These are phyloP conservation scores for Anisodus acutangulus DNA, from an alignment of 257 asterid species.

Conservation along the genomic window DNA sequence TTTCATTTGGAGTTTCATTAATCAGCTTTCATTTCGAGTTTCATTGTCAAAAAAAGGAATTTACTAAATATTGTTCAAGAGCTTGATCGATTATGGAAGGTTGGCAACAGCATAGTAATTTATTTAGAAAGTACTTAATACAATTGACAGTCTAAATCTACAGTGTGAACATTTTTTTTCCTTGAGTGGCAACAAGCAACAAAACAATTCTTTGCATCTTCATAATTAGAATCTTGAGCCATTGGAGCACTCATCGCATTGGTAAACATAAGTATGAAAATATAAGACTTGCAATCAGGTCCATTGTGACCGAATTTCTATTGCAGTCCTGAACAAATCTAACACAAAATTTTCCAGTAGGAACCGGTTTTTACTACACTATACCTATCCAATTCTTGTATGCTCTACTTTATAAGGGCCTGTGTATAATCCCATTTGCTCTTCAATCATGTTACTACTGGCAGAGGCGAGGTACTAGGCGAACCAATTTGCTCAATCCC, in stretches of 20 bases:
- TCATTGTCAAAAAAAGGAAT: neutral
- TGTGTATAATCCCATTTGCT: neutral
- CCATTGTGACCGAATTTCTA: neutral
- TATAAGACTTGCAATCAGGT: slow-evolving; percentile 20
- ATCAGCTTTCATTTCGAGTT: neutral
- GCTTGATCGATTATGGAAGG: no score
- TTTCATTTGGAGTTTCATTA: neutral
- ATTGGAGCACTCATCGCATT: neutral
- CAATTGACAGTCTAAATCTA: neutral
- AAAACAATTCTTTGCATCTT: neutral
- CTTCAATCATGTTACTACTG: neutral
- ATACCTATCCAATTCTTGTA: neutral
- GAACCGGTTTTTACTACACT: neutral
- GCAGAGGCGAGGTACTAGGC: neutral
- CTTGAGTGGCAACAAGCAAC: neutral
- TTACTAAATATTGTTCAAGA: no score
- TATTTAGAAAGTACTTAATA: neutral
- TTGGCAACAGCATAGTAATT: neutral
- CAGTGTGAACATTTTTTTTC: neutral
- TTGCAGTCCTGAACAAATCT: slow-evolving; percentile 26
- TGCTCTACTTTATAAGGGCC: neutral
- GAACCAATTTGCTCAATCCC: slow-evolving; percentile 39
- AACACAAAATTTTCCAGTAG: neutral
- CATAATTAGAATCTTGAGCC: neutral
- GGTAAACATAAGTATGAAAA: neutral